These are phyloP conservation scores for Nidula niveotomentosa DNA, from an alignment of 1,284 basidiomycete species.

Conservation along the genomic window DNA sequence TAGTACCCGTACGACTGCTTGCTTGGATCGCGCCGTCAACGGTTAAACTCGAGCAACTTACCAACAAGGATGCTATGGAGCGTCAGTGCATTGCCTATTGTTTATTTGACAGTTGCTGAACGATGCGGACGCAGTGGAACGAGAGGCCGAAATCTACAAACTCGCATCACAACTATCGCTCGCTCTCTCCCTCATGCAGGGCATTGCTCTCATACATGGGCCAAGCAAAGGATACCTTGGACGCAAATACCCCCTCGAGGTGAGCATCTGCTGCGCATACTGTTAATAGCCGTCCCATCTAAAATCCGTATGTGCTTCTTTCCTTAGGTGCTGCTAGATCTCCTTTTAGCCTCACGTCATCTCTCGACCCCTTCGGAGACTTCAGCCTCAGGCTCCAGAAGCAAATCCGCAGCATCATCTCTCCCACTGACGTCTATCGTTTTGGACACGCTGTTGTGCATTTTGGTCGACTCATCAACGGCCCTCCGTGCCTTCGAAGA, in stretches of 20 bases:
- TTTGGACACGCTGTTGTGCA: constrained; percentile 80
- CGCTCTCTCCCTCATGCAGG: constrained; percentile 74
- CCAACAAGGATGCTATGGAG: constrained; percentile 33
- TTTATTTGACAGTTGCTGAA: background rate
- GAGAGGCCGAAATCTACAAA: constrained; percentile 39
- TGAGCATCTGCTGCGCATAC: constrained; percentile 27
- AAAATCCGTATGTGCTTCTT: background rate
- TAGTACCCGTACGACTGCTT: constrained; percentile 62
- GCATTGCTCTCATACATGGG: constrained; percentile 71
- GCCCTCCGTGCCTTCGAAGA: constrained; percentile 79
- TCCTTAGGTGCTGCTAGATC: constrained; percentile 59
- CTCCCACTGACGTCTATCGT: constrained; percentile 50
- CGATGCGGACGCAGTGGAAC: constrained; percentile 27
- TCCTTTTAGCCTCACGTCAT: constrained; percentile 72
- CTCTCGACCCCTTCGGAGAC: constrained; percentile 29
- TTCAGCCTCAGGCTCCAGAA: constrained; percentile 10
- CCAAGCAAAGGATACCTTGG: constrained; percentile 71
- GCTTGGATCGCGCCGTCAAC: constrained; percentile 50
- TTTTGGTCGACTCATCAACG: constrained; percentile 78
- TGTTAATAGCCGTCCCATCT: constrained; percentile 2
- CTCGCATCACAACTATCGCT: constrained; percentile 52
- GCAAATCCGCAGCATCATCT: constrained; percentile 11
- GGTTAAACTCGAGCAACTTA: constrained; percentile 37
- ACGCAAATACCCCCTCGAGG: constrained; percentile 71
- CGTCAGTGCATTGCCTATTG: constrained; percentile 23